A percentile compares a stretch with the other conserved stretches of the same genome.
Evolutionary conservation across 768 basidiomycete genomes (phyloP).

Genomic region (Scleroderma citrinum): DNA sequence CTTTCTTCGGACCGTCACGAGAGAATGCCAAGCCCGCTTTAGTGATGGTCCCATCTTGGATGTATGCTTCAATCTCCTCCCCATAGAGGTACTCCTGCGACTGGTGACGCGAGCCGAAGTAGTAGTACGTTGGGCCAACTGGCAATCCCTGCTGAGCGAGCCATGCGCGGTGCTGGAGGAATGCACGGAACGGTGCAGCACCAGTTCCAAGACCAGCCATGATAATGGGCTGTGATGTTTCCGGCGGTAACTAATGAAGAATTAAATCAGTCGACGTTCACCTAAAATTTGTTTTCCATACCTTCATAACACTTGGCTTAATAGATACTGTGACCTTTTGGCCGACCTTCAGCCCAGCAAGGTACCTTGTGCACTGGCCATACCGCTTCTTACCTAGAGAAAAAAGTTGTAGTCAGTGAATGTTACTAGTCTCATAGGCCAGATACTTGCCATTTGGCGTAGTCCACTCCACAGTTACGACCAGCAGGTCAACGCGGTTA

Average conservation of each 20-base stretch:
- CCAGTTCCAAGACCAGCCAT: constrained; percentile 99
- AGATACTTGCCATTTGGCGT: constrained; percentile 66
- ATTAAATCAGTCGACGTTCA: constrained; percentile 5
- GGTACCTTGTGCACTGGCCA: constrained; percentile 96
- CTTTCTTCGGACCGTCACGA: constrained; percentile 85
- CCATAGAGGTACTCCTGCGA: constrained; percentile 96
- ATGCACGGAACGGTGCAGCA: constrained; percentile 98
- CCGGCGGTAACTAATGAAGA: constrained; percentile 64
- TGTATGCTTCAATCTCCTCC: constrained; percentile 92
- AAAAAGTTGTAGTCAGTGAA: background rate
- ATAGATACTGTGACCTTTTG: constrained; percentile 96
- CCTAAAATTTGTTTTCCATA: constrained; percentile 25
- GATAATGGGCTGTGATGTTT: constrained; percentile 84
- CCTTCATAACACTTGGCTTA: constrained; percentile 99
- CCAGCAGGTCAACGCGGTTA: constrained; percentile 86
- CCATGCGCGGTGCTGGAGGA: constrained; percentile 92
- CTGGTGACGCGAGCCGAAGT: constrained; percentile 96
- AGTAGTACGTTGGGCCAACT: constrained; percentile 93
- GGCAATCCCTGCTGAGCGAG: constrained; percentile 68
- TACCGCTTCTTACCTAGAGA: constrained; percentile 62
- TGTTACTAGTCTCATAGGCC: background rate
- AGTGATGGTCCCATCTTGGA: constrained; percentile 77
- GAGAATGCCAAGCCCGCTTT: constrained; percentile 95
- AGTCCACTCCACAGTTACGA: constrained; percentile 95
- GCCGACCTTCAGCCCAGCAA: constrained; percentile 75